Evolutionary conservation across 768 basidiomycete genomes (phyloP).

Genomic region (Leccinellum rugosiceps): DNA sequence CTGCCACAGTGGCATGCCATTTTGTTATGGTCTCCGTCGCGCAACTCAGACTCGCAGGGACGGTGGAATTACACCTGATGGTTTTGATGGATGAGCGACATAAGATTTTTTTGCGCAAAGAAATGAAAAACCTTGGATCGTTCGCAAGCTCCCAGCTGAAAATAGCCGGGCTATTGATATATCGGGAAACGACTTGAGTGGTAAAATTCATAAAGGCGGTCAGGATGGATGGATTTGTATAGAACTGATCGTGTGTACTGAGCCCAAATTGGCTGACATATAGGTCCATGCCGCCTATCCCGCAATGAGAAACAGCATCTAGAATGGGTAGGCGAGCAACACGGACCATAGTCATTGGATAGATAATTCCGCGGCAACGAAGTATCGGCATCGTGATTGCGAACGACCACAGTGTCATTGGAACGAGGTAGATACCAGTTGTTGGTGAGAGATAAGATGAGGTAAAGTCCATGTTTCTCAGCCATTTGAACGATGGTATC

Average conservation of each 20-base stretch:
- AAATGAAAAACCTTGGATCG: constrained; percentile 50
- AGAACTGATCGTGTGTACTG: constrained; percentile 56
- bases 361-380: constrained; percentile 48
- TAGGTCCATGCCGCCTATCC: constrained; percentile 60
- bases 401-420: constrained; percentile 16
- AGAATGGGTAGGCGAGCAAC: background rate
- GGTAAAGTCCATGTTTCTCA: constrained; percentile 48
- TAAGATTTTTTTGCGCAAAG: background rate
- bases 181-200: constrained; percentile 51
- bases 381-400: constrained; percentile 33
- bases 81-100: constrained; percentile 1
- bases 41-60: constrained; percentile 42
- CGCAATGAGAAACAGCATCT: constrained; percentile 2
- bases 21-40: constrained; percentile 49
- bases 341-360: constrained; percentile 60
- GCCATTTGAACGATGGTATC: constrained; percentile 57
- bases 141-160: constrained; percentile 64
- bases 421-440: constrained; percentile 51
- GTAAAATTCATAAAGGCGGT: constrained; percentile 57
- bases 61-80: constrained; percentile 54
- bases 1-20: constrained; percentile 51
- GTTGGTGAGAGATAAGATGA: constrained; percentile 59
- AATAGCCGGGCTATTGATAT: constrained; percentile 49
- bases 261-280: constrained; percentile 52
- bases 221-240: constrained; percentile 47